Percentiles rank a stretch among this genome's conserved stretches.
Conservation (phyloP, 1,284 basidiomycete species). For the Cutaneotrichosporon mucoides region DNA sequence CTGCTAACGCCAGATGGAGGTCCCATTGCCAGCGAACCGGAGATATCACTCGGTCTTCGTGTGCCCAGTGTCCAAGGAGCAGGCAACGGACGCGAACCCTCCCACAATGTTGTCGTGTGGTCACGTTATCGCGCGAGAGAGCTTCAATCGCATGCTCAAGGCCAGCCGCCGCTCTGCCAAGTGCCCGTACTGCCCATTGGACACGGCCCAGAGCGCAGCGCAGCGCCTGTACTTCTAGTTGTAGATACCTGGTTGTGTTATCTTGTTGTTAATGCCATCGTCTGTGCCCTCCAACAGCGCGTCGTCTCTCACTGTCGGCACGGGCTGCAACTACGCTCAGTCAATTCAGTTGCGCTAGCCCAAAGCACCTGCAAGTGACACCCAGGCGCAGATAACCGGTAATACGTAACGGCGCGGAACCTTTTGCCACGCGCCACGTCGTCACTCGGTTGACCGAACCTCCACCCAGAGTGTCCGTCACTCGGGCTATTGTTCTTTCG, state of each 20-base stretch:
- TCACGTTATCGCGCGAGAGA: constrained; percentile 88
- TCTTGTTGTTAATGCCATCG: neutral
- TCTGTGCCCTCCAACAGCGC: neutral
- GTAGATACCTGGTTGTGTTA: neutral
- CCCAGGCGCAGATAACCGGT: too few relatives aligned
- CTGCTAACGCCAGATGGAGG: constrained; percentile 68
- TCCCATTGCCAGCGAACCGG: constrained; percentile 77
- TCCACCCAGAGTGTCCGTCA: neutral
- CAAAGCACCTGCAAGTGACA: too few relatives aligned
- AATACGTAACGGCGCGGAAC: too few relatives aligned
- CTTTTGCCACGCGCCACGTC: neutral
- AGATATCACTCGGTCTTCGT: constrained; percentile 96
- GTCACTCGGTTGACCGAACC: neutral
- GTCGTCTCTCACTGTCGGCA: neutral
- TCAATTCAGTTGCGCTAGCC: too few relatives aligned
- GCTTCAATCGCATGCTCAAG: constrained; percentile 78
- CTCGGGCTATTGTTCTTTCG: neutral
- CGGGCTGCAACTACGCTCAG: too few relatives aligned
- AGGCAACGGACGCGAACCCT: constrained; percentile 86
- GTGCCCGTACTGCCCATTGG: constrained; percentile 49
- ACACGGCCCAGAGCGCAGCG: constrained; percentile 38
- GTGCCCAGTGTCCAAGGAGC: constrained; percentile 97
- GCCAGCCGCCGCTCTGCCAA: constrained; percentile 42
- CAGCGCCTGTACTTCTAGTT: constrained; percentile 45
- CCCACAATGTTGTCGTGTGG: constrained; percentile 97